Conservation (phyloP, 2,329 filamentous ascomycete genomes). For the Diaporthe longicolla region DNA sequence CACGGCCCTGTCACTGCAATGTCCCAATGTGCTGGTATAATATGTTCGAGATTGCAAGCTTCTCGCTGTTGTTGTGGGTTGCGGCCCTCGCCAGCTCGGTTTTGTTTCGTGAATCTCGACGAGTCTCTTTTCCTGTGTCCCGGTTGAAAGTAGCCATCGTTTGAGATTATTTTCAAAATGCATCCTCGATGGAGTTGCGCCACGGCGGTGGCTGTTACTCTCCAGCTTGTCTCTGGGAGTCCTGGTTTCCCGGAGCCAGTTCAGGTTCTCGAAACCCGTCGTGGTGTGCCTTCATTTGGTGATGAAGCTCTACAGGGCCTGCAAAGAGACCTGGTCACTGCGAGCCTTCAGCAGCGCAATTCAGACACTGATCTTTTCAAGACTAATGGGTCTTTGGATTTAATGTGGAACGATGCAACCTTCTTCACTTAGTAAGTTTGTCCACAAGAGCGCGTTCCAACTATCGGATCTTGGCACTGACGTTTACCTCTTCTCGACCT, state of each 20-base stretch:
- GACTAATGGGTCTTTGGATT: constrained; percentile 54
- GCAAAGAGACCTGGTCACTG: constrained; percentile 44
- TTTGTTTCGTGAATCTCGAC: not conserved
- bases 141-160: not conserved
- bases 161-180: constrained; percentile 1
- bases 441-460: not conserved
- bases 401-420: constrained; percentile 56
- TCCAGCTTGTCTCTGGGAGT: not conserved
- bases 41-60: not conserved
- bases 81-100: not conserved
- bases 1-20: not conserved
- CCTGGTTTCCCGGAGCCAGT: constrained; percentile 10
- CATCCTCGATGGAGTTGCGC: not conserved
- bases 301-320: constrained; percentile 45
- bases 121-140: not conserved
- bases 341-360: constrained; percentile 45
- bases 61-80: not conserved
- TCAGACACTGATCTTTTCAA: constrained; percentile 43
- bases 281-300: constrained; percentile 43
- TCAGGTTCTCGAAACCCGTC: constrained; percentile 46
- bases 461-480: constrained; percentile 4
- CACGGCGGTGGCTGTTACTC: not conserved
- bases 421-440: constrained; percentile 53
- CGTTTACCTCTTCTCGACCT: not conserved
- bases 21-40: not conserved